These are phyloP conservation scores for Neonothopanus nambi DNA, from an alignment of 1,284 basidiomycete genomes.

Conservation along the genomic window DNA sequence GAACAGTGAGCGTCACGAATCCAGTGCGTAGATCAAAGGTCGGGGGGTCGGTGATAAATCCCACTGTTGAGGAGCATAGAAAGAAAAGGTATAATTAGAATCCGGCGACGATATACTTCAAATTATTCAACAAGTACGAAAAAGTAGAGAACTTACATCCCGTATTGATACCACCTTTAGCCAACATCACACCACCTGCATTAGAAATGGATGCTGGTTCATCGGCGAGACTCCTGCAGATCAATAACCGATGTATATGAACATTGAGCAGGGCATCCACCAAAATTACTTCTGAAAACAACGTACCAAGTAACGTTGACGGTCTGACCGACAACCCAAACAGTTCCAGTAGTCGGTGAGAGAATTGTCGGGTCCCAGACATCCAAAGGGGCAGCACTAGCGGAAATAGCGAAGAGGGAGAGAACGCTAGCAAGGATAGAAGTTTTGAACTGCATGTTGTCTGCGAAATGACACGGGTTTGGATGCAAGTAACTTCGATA, in stretches of 20 bases:
- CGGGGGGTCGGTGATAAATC: not conserved
- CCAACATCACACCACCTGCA: conserved; percentile 5
- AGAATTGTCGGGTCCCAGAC: conserved; percentile 15
- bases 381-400: not conserved
- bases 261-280: not conserved
- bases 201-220: conserved; percentile 11
- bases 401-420: conserved; percentile 7
- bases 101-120: no score
- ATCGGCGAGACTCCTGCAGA: conserved; percentile 9
- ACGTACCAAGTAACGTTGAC: conserved; percentile 15
- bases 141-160: not conserved
- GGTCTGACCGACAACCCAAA: conserved; percentile 6
- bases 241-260: not conserved
- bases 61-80: not conserved
- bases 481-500: not conserved
- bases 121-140: no score
- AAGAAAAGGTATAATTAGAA: not conserved
- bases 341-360: conserved; percentile 8
- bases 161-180: not conserved
- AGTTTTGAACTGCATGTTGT: conserved; percentile 9
- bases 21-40: conserved; percentile 10
- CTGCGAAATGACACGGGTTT: not conserved
- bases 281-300: not conserved
- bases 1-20: conserved; percentile 11
- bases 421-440: conserved; percentile 5